phyloP scores from a whole-genome alignment of 2,329 filamentous ascomycete genomes.

The Zymoseptoria passerinii region DNA sequence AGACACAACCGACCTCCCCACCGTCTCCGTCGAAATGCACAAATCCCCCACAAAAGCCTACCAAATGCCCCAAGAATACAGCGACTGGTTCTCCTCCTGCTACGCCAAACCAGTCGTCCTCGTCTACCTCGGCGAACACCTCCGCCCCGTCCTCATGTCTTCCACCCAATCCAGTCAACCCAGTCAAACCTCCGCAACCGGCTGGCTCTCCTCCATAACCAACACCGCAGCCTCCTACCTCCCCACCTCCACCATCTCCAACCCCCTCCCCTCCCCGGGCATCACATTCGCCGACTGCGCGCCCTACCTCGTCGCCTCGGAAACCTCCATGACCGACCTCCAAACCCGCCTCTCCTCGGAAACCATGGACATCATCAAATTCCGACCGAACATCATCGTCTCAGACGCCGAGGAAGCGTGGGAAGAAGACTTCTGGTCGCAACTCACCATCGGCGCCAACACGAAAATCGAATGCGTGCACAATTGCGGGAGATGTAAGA shows the following conservation, averaged over 20 bases:
- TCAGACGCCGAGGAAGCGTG: slow-evolving; percentile 33
- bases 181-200: slow-evolving; percentile 6
- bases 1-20: slow-evolving; percentile 28
- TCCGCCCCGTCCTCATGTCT: slow-evolving; percentile 35
- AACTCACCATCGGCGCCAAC: slow-evolving; percentile 25
- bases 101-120: slow-evolving; percentile 38
- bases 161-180: slow-evolving; percentile 8
- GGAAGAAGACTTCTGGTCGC: slow-evolving; percentile 42
- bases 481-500: slow-evolving; percentile 40
- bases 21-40: slow-evolving; percentile 38
- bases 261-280: slow-evolving; percentile 13
- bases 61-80: slow-evolving; percentile 36
- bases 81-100: slow-evolving; percentile 37
- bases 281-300: slow-evolving; percentile 69
- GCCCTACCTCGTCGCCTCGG: slow-evolving; percentile 64
- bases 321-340: slow-evolving; percentile 61
- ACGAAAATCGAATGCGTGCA: slow-evolving; percentile 33
- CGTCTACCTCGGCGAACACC: slow-evolving; percentile 36
- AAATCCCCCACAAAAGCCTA: slow-evolving; percentile 35
- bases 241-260: slow-evolving; percentile 6
- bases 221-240: slow-evolving; percentile 18
- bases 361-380: slow-evolving; percentile 39
- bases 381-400: slow-evolving; percentile 40
- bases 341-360: slow-evolving; percentile 35
- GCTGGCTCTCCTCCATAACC: slow-evolving; percentile 29